Conservation (phyloP, 2,329 filamentous ascomycete species). For the Scedosporium aurantiacum region DNA sequence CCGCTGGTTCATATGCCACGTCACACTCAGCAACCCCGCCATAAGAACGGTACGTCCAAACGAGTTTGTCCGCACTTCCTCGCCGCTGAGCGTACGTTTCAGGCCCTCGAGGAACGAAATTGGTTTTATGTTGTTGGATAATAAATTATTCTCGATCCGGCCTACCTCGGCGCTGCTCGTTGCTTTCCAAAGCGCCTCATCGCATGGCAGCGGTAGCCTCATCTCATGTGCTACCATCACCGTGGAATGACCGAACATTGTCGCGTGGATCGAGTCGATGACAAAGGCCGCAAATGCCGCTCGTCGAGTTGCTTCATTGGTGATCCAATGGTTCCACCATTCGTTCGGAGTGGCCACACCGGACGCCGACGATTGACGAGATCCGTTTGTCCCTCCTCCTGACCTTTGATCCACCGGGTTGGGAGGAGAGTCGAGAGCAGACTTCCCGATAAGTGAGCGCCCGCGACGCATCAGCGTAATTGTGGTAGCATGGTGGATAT, state of each 20-base stretch:
- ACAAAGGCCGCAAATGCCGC: slow-evolving; percentile 91
- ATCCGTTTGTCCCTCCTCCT: slow-evolving; percentile 30
- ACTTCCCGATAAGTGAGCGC: slow-evolving; percentile 78
- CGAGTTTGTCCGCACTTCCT: slow-evolving; percentile 78
- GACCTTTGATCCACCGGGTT: slow-evolving; percentile 51
- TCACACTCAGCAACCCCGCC: slow-evolving; percentile 85
- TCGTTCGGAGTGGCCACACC: slow-evolving; percentile 62
- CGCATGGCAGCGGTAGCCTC: slow-evolving; percentile 79
- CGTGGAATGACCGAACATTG: slow-evolving; percentile 94
- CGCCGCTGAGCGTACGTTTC: slow-evolving; percentile 77
- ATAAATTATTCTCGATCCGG: slow-evolving; percentile 68
- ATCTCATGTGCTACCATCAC: slow-evolving; percentile 97
- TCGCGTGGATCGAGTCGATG: slow-evolving; percentile 90
- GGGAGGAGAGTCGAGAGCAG: slow-evolving; percentile 73
- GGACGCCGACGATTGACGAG: slow-evolving; percentile 50
- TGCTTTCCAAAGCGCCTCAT: slow-evolving; percentile 86
- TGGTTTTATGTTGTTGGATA: slow-evolving; percentile 71
- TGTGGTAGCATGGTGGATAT: slow-evolving; percentile 93
- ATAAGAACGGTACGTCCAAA: slow-evolving; percentile 91
- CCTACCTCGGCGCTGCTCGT: slow-evolving; percentile 79
- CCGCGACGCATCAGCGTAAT: slow-evolving; percentile 92
- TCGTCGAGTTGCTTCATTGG: slow-evolving; percentile 78
- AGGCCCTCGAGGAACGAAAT: slow-evolving; percentile 83
- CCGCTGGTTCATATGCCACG: slow-evolving; percentile 95
- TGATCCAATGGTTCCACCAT: slow-evolving; percentile 95